These are phyloP conservation scores for Gossypium turneri DNA, from an alignment of 345 rosid species.

Conservation along the genomic window DNA sequence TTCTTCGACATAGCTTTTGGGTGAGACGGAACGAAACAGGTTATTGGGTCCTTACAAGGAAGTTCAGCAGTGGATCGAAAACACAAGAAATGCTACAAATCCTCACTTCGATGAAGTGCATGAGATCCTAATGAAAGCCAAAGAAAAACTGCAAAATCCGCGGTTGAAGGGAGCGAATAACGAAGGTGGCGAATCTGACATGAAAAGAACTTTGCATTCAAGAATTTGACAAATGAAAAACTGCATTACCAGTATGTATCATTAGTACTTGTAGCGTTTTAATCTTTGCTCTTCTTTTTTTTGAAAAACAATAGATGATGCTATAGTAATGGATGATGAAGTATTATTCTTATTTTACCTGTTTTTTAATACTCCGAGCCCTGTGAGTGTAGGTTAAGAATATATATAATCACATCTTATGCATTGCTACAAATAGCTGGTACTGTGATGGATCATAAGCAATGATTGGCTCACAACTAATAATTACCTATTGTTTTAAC, in stretches of 20 bases:
- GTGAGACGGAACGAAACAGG: constrained; percentile 49
- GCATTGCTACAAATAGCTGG: too few species aligned
- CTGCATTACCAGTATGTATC: neutral
- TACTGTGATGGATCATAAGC: too few species aligned
- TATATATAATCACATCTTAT: too few species aligned
- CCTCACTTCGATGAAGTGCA: constrained; percentile 82
- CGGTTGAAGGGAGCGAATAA: constrained; percentile 1
- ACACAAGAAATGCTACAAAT: constrained; percentile 56
- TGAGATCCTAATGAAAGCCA: constrained; percentile 40
- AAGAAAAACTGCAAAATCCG: constrained; percentile 35
- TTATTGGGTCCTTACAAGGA: constrained; percentile 56
- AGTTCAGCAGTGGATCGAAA: constrained; percentile 73
- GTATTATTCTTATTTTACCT: too few species aligned
- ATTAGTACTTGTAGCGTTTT: neutral
- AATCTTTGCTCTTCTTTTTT: neutral
- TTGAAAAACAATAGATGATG: neutral
- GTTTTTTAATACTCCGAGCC: neutral
- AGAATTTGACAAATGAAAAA: constrained; percentile 6
- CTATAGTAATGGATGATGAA: neutral
- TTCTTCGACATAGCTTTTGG: constrained; percentile 50
- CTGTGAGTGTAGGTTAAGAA: neutral
- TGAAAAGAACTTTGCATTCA: neutral
- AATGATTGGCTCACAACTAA: too few species aligned
- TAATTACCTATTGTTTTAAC: neutral
- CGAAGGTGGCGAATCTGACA: constrained; percentile 18